Evolutionary conservation across 2,329 filamentous ascomycete species (phyloP).

Genomic region (Aspergillus proliferans): DNA sequence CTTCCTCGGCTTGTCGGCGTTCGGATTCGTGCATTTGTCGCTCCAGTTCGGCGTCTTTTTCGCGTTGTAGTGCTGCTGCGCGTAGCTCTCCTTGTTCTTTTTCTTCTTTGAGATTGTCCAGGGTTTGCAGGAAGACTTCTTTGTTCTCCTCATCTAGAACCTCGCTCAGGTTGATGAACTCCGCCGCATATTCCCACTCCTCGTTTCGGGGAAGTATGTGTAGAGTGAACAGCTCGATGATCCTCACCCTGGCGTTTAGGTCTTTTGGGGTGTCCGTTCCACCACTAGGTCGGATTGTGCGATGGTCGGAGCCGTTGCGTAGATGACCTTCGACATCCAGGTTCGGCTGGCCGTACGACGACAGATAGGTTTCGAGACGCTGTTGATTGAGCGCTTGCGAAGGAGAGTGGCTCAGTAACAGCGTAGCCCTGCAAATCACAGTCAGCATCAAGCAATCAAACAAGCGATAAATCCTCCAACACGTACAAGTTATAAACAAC

Average conservation of each 20-base stretch:
- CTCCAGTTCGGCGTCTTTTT: conserved; percentile 50
- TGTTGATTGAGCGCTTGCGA: conserved; percentile 79
- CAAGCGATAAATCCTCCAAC: not conserved
- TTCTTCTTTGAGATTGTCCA: conserved; percentile 79
- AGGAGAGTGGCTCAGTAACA: conserved; percentile 83
- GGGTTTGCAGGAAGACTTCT: conserved; percentile 79
- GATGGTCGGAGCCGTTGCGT: conserved; percentile 29
- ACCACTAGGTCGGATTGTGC: conserved; percentile 38
- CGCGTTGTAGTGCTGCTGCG: conserved; percentile 57
- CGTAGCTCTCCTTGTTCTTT: conserved; percentile 64
- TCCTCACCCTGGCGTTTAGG: conserved; percentile 76
- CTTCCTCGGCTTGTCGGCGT: conserved; percentile 31
- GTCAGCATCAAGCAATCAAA: not conserved
- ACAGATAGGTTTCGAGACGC: conserved; percentile 81
- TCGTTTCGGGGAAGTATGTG: conserved; percentile 90
- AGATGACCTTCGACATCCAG: conserved; percentile 66
- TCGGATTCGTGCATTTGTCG: conserved; percentile 42
- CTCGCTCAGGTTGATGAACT: conserved; percentile 81
- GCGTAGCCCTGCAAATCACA: conserved; percentile 61
- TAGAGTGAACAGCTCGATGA: conserved; percentile 89
- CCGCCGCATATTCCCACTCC: conserved; percentile 91
- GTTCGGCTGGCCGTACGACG: conserved; percentile 65
- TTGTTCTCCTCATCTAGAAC: conserved; percentile 87
- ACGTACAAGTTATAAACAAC: conserved; percentile 61
- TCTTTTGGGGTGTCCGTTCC: conserved; percentile 79